Percentiles rank a stretch among this genome's conserved stretches.
phyloP scores from a whole-genome alignment of 2,329 filamentous ascomycete species.

The Fusarium abutilonis region DNA sequence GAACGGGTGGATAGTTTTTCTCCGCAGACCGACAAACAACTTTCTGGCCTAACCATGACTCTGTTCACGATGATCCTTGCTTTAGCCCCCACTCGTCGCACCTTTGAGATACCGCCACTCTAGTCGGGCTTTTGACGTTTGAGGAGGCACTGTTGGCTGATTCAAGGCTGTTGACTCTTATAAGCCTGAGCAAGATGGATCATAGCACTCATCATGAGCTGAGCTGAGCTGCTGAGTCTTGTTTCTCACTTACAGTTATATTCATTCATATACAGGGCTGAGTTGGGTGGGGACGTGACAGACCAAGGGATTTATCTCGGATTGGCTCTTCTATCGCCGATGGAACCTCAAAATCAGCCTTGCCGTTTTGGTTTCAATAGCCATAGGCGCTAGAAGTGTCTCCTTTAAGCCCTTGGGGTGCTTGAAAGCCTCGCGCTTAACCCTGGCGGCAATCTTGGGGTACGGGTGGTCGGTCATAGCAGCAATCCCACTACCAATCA shows the following conservation, averaged over 20 bases:
- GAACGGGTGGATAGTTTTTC: no score
- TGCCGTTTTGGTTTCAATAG: conserved; percentile 15
- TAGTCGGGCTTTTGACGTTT: neutral
- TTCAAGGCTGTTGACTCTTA: neutral
- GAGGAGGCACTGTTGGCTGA: conserved; percentile 17
- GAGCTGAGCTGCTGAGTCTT: neutral
- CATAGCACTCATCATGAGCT: neutral
- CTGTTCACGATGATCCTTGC: neutral
- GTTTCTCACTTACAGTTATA: conserved; percentile 2
- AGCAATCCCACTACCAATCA: conserved; percentile 8
- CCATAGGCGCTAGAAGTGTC: conserved; percentile 19
- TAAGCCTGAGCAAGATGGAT: neutral
- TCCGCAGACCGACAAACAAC: conserved; percentile 15
- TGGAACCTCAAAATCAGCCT: conserved; percentile 41
- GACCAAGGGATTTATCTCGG: conserved; percentile 9
- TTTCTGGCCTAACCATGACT: conserved; percentile 20
- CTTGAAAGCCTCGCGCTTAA: conserved; percentile 38
- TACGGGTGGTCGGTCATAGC: conserved; percentile 16
- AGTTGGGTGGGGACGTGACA: conserved; percentile 25
- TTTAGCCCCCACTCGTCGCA: conserved; percentile 33
- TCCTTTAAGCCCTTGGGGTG: conserved; percentile 9
- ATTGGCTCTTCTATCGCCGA: conserved; percentile 10
- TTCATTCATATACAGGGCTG: conserved; percentile 35
- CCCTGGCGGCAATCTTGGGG: conserved; percentile 30
- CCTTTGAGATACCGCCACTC: conserved; percentile 20